Evolutionary conservation across 331 rosid genomes (phyloP).

Genomic region (Quercus phellos): DNA sequence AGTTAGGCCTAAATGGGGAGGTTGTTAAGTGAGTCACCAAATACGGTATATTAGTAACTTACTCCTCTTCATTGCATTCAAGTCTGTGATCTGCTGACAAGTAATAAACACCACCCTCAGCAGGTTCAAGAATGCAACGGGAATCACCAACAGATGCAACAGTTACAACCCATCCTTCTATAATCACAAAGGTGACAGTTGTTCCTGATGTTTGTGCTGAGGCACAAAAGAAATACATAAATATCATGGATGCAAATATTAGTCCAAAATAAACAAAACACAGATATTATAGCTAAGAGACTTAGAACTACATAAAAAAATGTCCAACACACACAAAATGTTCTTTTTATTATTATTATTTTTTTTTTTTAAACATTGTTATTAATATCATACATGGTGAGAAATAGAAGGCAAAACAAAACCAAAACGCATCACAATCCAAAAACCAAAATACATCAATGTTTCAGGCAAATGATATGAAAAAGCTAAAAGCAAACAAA

Average conservation of each 20-base stretch:
- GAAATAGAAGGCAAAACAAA: not conserved
- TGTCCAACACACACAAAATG: not conserved
- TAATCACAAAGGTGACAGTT: constrained; percentile 89
- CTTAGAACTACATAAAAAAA: not conserved
- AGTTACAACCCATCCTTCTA: constrained; percentile 91
- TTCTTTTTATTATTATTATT: too few species aligned
- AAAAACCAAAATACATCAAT: too few species aligned
- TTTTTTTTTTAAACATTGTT: not conserved
- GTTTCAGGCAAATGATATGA: not conserved
- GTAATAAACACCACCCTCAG: constrained; percentile 82
- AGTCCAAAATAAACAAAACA: not conserved
- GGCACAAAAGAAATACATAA: constrained; percentile 1
- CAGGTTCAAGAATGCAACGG: constrained; percentile 83
- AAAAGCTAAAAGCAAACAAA: not conserved
- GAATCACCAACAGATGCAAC: constrained; percentile 99
- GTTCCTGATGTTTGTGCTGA: constrained; percentile 94
- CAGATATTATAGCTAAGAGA: not conserved
- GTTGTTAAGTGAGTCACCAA: constrained; percentile 13
- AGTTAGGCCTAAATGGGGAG: not conserved
- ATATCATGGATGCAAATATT: not conserved
- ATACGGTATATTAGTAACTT: constrained; percentile 29
- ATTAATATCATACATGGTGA: not conserved
- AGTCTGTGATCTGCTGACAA: constrained; percentile 98
- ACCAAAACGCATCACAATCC: not conserved
- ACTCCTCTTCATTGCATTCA: constrained; percentile 93